A percentile compares a stretch with the other conserved stretches of the same genome.
Conservation (phyloP, 305 asterid genomes). For the Caryopteris hybrid region DNA sequence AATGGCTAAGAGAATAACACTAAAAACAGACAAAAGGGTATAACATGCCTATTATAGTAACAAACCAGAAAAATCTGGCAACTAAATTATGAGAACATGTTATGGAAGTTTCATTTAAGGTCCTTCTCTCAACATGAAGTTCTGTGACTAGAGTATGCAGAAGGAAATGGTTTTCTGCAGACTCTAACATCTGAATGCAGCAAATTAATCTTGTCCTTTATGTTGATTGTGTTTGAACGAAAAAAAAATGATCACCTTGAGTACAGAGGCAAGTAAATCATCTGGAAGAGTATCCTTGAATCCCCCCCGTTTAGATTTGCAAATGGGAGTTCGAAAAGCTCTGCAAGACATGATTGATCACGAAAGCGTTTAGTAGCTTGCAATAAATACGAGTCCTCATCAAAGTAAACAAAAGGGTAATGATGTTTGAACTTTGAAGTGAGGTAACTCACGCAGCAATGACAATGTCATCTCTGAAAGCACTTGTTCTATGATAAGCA, state of each 20-base stretch:
- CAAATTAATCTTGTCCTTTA: not conserved
- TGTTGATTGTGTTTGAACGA: not conserved
- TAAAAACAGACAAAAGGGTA: not conserved
- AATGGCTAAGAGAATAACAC: not conserved
- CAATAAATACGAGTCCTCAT: not conserved
- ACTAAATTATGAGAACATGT: no score
- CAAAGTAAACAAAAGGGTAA: not conserved
- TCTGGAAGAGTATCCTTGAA: conserved; percentile 87
- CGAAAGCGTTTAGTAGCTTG: not conserved
- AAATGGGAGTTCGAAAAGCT: conserved; percentile 80
- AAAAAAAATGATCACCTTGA: conserved; percentile 62
- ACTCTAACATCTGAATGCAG: no score
- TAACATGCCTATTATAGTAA: no score
- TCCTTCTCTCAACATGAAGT: no score
- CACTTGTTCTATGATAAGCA: conserved; percentile 41
- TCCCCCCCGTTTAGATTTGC: conserved; percentile 84
- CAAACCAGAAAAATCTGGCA: no score
- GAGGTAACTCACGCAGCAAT: conserved; percentile 72
- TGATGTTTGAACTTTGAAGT: conserved; percentile 12
- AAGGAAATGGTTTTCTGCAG: no score
- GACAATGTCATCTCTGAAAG: conserved; percentile 81
- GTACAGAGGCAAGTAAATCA: conserved; percentile 86
- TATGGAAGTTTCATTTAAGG: no score
- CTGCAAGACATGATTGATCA: conserved; percentile 32
- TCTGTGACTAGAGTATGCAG: no score